Evolutionary conservation across 1,284 basidiomycete genomes (phyloP), one percentile per base, ranked within the genome.

Genomic region (Leccinum pallidistipes): DNA sequence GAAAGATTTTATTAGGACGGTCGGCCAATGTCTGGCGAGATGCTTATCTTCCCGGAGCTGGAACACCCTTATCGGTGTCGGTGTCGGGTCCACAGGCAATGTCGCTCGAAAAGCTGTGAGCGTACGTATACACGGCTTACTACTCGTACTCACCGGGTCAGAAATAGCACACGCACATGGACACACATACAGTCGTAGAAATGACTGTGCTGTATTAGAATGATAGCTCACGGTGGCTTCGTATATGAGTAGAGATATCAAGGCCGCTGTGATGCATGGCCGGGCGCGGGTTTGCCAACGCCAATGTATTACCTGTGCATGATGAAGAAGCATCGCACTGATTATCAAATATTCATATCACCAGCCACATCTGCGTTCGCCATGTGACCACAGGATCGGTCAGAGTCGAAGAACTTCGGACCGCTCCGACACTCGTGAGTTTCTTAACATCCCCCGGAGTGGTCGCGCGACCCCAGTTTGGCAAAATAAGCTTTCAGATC

Each of bases 11-110:
- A 27, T 10, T 18, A 8, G 31, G 21, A 49, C 5, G 16, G 49
- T 27, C 55, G n/a, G 11, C 69, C 65, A 62, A 63, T 65, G 59
- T 34, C 34, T 32, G 45, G 4, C 49, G 47, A 58, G 11, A 52
- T 58, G 29, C 62, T 68, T 73, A 73, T 70, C 69, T 70, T 43
- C 43, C 2, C 29, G 8, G 53, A 36, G 36, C 12, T 32, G 24
- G 45, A 52, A 8, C 43, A 11, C 6, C 45, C 55, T 55, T 66
- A 56, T 62, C 57, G 27, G 34, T 10, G 47, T 38, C 40, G 3
- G 21, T 36, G 55, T 40, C 29, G 16, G 59, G 40, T n/a, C 43
- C 16, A 50, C 24, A 45, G 43, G 7, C 14, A 6, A 34, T 5
- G 5, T 55, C 11, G 43, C 27, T 51, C 14, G 21, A 27, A 38